Base-by-base conservation (phyloP, 108 stramenopile species). In the Fistulifera pelliculosa region DNA sequence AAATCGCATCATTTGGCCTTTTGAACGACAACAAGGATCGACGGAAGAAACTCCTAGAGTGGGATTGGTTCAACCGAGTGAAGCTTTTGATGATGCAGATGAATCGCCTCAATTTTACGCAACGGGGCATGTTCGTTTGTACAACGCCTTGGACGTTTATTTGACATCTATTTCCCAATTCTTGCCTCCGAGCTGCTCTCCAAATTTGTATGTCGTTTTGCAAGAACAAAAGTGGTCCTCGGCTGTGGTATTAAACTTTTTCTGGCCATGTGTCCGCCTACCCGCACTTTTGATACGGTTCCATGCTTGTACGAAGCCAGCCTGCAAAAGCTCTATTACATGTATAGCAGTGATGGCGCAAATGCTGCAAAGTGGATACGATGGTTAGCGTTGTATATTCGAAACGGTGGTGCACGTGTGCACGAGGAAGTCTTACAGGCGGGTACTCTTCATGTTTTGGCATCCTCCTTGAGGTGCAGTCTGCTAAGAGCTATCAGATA, bases 381-480 rank as follows among this genome's bases (percentile, higher is more conserved):
- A 6, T 56, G 79, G 2, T 38, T 92, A 2, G 50, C 81, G 11
- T 61, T 60, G 31, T 70, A 66, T 13, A 68, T 92, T n/a, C 61
- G 61, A 31, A 74, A 59, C 0, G 77, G 80, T 16, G 90, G 90
- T 6, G 79, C 75, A 26, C 58, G 81, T 38, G 61, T 75, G 52
- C 71, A 85, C 27, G 90, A 92, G 58, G 70, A 87, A 40, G 47
- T 81, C 5, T 66, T 92, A n/a, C 90, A 92, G 54, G 71, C 65
- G 58, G 90, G 90, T 26, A 55, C 58, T 0, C 31, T 92, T 19
- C 84, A 92, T 62, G 71, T 79, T 0, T 41, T 92, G 49, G 72
- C 64, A 0, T 70, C 66, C 0, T 47, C 75, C 16, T 54, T 87
- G 48, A 69, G 90, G 52, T 74, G 70, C 41, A 69, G 77, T 10